Evolutionary conservation across 2,329 filamentous ascomycete species (phyloP), one percentile per base, ranked within the genome.

Genomic region (Daldinia sp.): DNA sequence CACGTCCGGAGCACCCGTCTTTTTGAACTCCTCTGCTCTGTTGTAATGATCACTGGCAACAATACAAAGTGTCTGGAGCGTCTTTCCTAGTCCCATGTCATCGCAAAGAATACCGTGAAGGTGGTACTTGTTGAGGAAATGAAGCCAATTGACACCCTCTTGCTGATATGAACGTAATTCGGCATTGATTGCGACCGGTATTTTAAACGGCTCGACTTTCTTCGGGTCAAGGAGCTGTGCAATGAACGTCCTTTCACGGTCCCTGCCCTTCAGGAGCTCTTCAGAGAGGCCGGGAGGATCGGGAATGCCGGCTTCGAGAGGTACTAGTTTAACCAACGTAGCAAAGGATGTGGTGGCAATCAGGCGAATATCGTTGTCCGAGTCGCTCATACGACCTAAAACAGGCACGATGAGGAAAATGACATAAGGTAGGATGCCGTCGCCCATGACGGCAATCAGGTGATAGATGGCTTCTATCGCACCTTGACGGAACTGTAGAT

Each of bases 401-500:
- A 99, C 96, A 13, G 96, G 96, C 12, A 98, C 97, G 66, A 99
- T 97, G 72, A 99, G 88, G 88, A 99, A 99, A 75, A 99, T 98
- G 70, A 99, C 96, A 76, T 99, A 99, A 2, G 97, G 96, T 33
- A 99, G 82, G 64, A 99, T 99, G 41, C 89, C 88, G 78, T 98
- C 96, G 69, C 97, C 96, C 96, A 99, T 99, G 58, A 98, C 94
- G 67, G 97, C 93, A 71, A 99, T 99, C 66, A 99, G 84, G 80
- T 99, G 96, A 78, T 99, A 99, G 67, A 99, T 92, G 74, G 90
- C 93, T 81, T 99, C 96, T 64, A 97, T 96, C 5, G 93, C 94
- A 70, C 96, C 96, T 82, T 99, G 96, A 42, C 96, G 91, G 81
- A 91, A 92, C 77, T 93, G 91, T 33, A 98, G 87, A 75, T 99